These are phyloP conservation scores for Phytophthora fragariae DNA, from an alignment of 352 stramenopile genomes.

Conservation along the genomic window DNA sequence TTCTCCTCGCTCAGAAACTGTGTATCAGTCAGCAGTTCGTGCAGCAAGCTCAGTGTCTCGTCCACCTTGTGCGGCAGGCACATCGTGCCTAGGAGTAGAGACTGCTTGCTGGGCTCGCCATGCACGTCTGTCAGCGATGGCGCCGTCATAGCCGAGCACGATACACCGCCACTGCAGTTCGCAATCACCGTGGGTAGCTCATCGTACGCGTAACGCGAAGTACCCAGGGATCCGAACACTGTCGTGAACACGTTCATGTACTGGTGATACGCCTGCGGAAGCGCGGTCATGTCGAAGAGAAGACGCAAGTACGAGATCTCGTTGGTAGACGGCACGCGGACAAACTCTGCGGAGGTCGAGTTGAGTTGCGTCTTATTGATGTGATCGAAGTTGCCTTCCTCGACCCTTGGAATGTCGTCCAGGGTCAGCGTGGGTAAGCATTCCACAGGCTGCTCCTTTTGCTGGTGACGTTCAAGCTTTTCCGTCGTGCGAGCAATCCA, in stretches of 20 bases:
- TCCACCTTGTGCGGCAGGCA: constrained; percentile 82
- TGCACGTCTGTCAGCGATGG: constrained; percentile 63
- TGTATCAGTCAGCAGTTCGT: constrained; percentile 74
- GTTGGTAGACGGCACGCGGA: constrained; percentile 81
- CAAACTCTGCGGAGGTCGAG: constrained; percentile 55
- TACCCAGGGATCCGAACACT: constrained; percentile 79
- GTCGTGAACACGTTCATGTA: constrained; percentile 79
- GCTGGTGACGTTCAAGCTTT: constrained; percentile 70
- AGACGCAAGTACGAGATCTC: constrained; percentile 86
- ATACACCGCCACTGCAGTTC: constrained; percentile 82
- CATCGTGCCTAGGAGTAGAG: constrained; percentile 70
- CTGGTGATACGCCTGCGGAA: constrained; percentile 69
- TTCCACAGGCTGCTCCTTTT: constrained; percentile 70
- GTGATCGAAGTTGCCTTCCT: constrained; percentile 60
- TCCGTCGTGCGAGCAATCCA: constrained; percentile 53
- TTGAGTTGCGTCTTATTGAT: constrained; percentile 52
- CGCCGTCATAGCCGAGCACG: constrained; percentile 59
- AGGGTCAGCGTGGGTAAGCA: constrained; percentile 80
- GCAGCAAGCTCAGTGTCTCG: constrained; percentile 62
- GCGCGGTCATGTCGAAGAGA: constrained; percentile 60
- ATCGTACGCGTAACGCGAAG: constrained; percentile 70
- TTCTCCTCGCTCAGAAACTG: constrained; percentile 79
- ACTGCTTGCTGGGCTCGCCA: constrained; percentile 53
- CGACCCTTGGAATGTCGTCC: constrained; percentile 62
- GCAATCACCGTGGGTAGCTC: constrained; percentile 75